Base-by-base conservation (phyloP, 73 alveolate genomes). In the Tetrahymena borealis region DNA sequence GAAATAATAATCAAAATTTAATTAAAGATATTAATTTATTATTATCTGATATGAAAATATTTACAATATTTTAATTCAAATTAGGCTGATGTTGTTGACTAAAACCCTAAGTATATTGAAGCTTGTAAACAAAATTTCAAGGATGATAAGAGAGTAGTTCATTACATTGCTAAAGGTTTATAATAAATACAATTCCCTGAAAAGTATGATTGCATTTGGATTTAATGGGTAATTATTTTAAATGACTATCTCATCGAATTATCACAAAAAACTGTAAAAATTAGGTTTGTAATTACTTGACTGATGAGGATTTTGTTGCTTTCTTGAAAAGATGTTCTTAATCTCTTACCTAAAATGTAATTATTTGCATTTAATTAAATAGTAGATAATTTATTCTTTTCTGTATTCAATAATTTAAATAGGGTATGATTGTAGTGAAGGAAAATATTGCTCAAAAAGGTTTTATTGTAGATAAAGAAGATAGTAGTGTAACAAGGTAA, bases 151-250 rank as follows among this genome's bases (percentile, higher is more conserved):
- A 60, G 85, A 60, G 85, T 60, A n/a, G 85, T 33, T 38, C 93
- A 94, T 36, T 93, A 15, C 32, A 93, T 93, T 60, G 78, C 92
- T 60, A 77, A 43, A 16, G 97, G 97, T 35, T 90, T 93, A 39
- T 90, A 95, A 32, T 95, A 95, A n/a, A 91, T 95, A 77, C 85
- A 93, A 32, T 95, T 91, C 40, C 94, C 91, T 33, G 91, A 93
- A 40, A 94, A 90, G 18, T 96, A 96, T 40, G 96, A 96, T 78
- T 91, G 92, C 32, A 92, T 96, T 78, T 96, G 98, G 98, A 39
- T 94, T 33, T 78, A 96, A 78, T 96, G 98, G 98, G 96, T 92
- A 32, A 90, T 92, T 15, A 24, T 18, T 4, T 15, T 3, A 18
- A 2, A 15, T 60, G n/a, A 0, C 6, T 20, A 60, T 15, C n/a